A percentile compares a stretch with the other conserved stretches of the same genome.
phyloP scores from a whole-genome alignment of 2,329 filamentous ascomycete genomes.

The Cladorrhinum sp. region DNA sequence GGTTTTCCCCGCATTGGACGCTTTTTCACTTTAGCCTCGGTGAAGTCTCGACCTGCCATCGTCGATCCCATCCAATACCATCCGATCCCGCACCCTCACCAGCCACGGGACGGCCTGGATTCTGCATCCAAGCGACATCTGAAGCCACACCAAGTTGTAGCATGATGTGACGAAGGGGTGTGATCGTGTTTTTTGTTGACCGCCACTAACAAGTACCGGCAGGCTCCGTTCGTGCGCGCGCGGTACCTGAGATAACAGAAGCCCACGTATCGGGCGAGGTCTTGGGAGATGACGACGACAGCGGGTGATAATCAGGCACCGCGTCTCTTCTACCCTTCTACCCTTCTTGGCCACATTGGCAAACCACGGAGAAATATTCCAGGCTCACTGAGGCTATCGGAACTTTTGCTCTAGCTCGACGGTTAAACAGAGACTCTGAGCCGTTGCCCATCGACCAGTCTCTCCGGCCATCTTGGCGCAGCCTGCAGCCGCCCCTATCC shows the following conservation, averaged over 20 bases:
- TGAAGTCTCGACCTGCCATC: neutral
- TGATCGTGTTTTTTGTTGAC: neutral
- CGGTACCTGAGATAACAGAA: neutral
- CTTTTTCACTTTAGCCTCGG: slow-evolving; percentile 6
- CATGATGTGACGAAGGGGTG: neutral
- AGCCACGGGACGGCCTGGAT: neutral
- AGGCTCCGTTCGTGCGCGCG: neutral
- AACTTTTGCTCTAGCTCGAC: neutral
- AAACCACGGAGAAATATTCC: slow-evolving; percentile 1
- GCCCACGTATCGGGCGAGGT: neutral
- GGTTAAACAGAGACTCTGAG: slow-evolving; percentile 1
- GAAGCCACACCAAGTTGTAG: neutral
- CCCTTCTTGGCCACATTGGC: slow-evolving; percentile 2
- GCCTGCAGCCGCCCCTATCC: neutral
- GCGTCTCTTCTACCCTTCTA: neutral
- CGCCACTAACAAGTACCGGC: neutral
- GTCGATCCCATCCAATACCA: slow-evolving; percentile 1
- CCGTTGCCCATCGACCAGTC: neutral
- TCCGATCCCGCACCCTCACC: neutral
- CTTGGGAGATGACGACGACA: slow-evolving; percentile 6
- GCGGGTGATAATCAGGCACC: slow-evolving; percentile 3
- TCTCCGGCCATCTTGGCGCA: neutral
- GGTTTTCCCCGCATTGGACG: neutral
- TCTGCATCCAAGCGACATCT: slow-evolving; percentile 1
- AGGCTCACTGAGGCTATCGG: neutral